Evolutionary conservation across 2,329 filamentous ascomycete species (phyloP), one percentile per base, ranked within the genome.

Genomic region (Sporothrix mexicana): DNA sequence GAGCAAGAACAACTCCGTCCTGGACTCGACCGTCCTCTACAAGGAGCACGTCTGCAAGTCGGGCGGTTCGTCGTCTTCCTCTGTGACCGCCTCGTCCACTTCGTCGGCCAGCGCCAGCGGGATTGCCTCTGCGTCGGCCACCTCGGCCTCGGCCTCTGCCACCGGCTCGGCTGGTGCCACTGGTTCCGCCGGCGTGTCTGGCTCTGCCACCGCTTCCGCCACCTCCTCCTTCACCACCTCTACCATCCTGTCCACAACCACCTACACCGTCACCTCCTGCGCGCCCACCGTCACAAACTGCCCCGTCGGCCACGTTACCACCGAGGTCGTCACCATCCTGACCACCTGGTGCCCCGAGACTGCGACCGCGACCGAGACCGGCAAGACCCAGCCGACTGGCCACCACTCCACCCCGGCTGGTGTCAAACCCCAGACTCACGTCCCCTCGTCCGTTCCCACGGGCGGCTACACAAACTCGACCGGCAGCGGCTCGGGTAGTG

Each of bases 291-390:
- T 76, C n/a, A 76, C 75, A 51, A 62, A 75, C 74, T 76, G 75
- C 73, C 74, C 75, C 23, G 74, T 72, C 53, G 75, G 75, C 61
- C 62, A 75, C 25, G 75, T 77, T 41, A 78, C 77, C 57, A 77
- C 76, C 13, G 75, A 78, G 77, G 76, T 78, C 62, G 73, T 80
- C 59, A 76, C 79, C 51, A 55, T 77, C 3, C 73, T 72, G 69
- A 84, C 83, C 62, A 84, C 83, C 13, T 78, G 83, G 74, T 84
- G 67, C 67, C 67, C 72, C 0, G 67, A n/a, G 15, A 67, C 23
- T 5, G 55, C 3, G 20, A 66, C n/a, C n/a, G 41, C 61, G 17
- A 53, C 23, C 5, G 55, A 7, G 20, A 66, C 70, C 5, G 12
- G 13, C 17, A 57, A n/a, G 9, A 55, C 17, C 2, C 15, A 41